A percentile compares a stretch with the other conserved stretches of the same genome.
These are phyloP conservation scores for Metschnikowia orientalis DNA, from an alignment of 805 yeast genomes.

Conservation along the genomic window DNA sequence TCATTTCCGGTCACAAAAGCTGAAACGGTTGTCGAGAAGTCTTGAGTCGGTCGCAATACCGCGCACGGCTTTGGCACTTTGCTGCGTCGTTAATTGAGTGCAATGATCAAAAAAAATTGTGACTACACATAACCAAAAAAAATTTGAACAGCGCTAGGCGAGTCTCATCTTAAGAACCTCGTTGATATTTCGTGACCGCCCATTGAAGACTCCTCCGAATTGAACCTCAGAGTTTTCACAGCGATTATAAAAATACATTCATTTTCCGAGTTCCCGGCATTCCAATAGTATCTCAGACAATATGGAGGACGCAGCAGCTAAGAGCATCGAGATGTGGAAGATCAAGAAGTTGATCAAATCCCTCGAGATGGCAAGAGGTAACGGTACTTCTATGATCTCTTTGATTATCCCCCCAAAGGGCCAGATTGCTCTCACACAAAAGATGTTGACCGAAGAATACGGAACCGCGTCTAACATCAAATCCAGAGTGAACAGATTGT, in stretches of 20 bases:
- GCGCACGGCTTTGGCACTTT: too few relatives aligned
- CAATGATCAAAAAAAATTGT: slow-evolving; percentile 6
- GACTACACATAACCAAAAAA: slow-evolving; percentile 4
- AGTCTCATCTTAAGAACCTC: slow-evolving; percentile 3
- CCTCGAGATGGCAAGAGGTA: slow-evolving; percentile 90
- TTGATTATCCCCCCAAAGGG: slow-evolving; percentile 93
- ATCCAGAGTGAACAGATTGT: slow-evolving; percentile 93
- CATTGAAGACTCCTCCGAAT: too few relatives aligned
- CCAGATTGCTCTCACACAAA: slow-evolving; percentile 81
- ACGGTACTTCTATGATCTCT: slow-evolving; percentile 98
- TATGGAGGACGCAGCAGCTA: slow-evolving; percentile 57
- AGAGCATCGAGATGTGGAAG: slow-evolving; percentile 98
- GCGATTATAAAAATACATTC: too few relatives aligned
- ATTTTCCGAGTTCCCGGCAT: too few relatives aligned
- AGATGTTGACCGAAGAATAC: slow-evolving; percentile 95
- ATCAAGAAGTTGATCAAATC: slow-evolving; percentile 88
- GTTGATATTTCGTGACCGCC: too few relatives aligned
- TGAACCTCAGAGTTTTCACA: too few relatives aligned
- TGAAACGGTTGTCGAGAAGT: too few relatives aligned
- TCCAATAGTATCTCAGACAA: too few relatives aligned
- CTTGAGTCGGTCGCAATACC: too few relatives aligned
- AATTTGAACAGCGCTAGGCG: slow-evolving; percentile 1
- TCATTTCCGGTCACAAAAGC: too few relatives aligned
- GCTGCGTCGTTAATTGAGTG: slow-evolving; percentile 3
- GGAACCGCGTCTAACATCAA: slow-evolving; percentile 98